These are phyloP conservation scores for Cyclotella cryptica DNA, from an alignment of 108 stramenopile genomes.

Conservation along the genomic window DNA sequence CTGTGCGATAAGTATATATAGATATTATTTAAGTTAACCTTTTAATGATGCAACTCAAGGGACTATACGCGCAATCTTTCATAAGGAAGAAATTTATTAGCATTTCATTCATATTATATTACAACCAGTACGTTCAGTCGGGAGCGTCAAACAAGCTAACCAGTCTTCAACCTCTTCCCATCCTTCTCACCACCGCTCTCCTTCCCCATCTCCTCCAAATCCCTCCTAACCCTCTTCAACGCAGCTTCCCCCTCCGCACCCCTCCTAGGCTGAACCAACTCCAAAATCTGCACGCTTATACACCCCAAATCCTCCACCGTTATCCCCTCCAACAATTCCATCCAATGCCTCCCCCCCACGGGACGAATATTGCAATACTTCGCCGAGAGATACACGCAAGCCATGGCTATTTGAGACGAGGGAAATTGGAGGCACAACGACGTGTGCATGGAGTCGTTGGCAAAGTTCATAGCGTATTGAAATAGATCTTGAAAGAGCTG, in stretches of 20 bases:
- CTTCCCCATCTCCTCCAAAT: constrained; percentile 40
- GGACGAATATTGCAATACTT: constrained; percentile 66
- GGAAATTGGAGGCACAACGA: constrained; percentile 80
- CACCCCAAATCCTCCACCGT: constrained; percentile 31
- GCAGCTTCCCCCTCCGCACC: constrained; percentile 31
- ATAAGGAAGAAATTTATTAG: background rate
- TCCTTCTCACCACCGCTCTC: constrained; percentile 1
- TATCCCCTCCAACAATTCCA: constrained; percentile 57
- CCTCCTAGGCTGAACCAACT: constrained; percentile 38
- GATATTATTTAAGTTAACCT: background rate
- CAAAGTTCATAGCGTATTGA: constrained; percentile 87
- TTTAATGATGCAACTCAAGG: too few species aligned
- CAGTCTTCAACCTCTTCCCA: constrained; percentile 35
- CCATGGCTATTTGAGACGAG: constrained; percentile 69
- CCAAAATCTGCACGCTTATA: constrained; percentile 43
- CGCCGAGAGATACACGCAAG: constrained; percentile 76
- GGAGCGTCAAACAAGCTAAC: constrained; percentile 1
- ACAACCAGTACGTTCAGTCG: background rate
- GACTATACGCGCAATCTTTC: too few species aligned
- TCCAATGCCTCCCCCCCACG: constrained; percentile 58
- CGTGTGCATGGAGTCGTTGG: constrained; percentile 88
- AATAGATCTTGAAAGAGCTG: constrained; percentile 76
- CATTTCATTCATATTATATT: background rate
- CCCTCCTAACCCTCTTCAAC: constrained; percentile 38
- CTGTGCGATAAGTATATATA: constrained; percentile 63